Conservation (phyloP, 768 basidiomycete genomes). For the Leucosporidium yakuticum region DNA sequence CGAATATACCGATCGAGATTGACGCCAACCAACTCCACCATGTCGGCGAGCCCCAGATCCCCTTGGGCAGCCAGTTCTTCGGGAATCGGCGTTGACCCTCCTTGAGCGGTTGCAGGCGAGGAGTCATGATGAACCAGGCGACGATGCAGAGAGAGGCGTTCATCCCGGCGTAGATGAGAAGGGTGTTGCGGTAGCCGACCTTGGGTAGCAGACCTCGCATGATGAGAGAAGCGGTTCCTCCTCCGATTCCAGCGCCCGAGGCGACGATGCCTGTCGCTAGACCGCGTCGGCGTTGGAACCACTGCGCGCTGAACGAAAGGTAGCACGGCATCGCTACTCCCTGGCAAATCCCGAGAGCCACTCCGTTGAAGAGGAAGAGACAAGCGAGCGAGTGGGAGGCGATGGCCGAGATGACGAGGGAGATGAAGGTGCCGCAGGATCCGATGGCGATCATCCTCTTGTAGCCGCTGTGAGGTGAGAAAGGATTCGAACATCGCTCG, state of each 20-base stretch:
- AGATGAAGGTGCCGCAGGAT: not conserved
- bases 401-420: conserved; percentile 9
- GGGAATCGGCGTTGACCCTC: not conserved
- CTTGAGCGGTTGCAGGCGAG: not conserved
- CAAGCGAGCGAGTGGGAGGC: conserved; percentile 15
- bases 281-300: conserved; percentile 39
- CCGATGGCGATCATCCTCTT: not conserved
- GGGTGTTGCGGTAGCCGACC: conserved; percentile 37
- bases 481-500: not conserved
- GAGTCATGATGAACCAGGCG: not conserved
- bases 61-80: not conserved
- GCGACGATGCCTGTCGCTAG: conserved; percentile 40
- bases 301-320: conserved; percentile 27
- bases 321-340: not conserved
- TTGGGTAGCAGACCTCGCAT: conserved; percentile 34
- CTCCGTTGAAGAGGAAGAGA: conserved; percentile 25
- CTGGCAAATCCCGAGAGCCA: conserved; percentile 9
- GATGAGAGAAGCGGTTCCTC: conserved; percentile 34
- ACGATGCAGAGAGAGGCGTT: not conserved
- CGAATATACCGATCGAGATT: not conserved
- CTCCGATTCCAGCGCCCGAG: conserved; percentile 39
- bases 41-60: too few species aligned
- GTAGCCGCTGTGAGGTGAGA: not conserved
- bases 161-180: conserved; percentile 25
- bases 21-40: not conserved